Evolutionary conservation across 805 yeast species (phyloP).

Genomic region (Barnettozyma californica): DNA sequence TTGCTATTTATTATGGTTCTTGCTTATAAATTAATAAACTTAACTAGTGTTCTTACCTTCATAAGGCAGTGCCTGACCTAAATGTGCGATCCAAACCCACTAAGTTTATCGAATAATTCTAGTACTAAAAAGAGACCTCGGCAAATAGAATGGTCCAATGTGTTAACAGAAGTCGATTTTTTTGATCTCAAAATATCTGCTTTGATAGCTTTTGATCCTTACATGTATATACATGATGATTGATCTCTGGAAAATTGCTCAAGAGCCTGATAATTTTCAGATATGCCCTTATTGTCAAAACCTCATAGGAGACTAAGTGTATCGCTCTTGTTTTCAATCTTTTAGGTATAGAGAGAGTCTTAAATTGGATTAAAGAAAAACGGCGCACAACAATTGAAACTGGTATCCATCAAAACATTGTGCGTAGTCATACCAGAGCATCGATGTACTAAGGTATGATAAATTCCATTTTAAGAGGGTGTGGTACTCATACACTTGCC

Average conservation of each 20-base stretch:
- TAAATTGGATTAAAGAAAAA: too few relatives aligned
- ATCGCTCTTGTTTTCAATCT: neutral
- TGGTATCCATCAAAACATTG: neutral
- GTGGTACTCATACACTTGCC: too few relatives aligned
- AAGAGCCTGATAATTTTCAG: neutral
- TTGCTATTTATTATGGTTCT: neutral
- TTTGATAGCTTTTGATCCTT: too few relatives aligned
- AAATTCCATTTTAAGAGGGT: too few relatives aligned
- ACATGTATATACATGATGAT: too few relatives aligned
- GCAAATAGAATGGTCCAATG: neutral
- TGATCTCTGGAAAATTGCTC: too few relatives aligned
- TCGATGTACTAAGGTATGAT: neutral
- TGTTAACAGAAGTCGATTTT: too few relatives aligned
- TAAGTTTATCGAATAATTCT: neutral
- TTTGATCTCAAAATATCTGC: neutral
- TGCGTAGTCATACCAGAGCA: neutral
- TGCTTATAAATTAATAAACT: neutral
- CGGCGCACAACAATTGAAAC: neutral
- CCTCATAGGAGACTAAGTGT: neutral
- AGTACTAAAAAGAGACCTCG: neutral
- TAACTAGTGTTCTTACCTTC: neutral
- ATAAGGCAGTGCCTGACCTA: too few relatives aligned
- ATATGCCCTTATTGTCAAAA: too few relatives aligned
- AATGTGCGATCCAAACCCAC: too few relatives aligned
- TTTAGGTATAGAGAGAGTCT: too few relatives aligned